phyloP scores from a whole-genome alignment of 2,329 filamentous ascomycete species.

The Xylariaceae sp. region DNA sequence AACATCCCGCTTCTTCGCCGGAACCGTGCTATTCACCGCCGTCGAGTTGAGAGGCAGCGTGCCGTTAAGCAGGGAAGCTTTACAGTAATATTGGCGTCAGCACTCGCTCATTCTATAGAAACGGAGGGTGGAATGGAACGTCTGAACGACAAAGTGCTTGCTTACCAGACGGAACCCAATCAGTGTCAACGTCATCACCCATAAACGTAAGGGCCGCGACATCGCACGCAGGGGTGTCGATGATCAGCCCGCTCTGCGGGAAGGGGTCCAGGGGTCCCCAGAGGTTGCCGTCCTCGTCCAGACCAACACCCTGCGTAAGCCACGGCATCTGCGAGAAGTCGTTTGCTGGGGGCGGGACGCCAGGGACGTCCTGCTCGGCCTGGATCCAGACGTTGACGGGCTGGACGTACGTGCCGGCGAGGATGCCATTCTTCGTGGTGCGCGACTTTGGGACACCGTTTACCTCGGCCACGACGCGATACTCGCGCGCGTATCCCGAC shows the following conservation, averaged over 20 bases:
- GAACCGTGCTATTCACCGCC: constrained; percentile 13
- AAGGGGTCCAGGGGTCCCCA: constrained; percentile 47
- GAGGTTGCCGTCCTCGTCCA: constrained; percentile 43
- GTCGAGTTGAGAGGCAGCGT: constrained; percentile 28
- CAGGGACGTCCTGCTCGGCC: constrained; percentile 45
- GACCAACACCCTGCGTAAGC: constrained; percentile 44
- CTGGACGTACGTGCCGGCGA: constrained; percentile 44
- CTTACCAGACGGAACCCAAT: constrained; percentile 33
- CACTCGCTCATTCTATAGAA: not conserved
- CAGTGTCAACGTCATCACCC: constrained; percentile 23
- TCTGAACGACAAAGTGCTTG: not conserved
- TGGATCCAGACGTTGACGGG: constrained; percentile 47
- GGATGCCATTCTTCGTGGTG: constrained; percentile 43
- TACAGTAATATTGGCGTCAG: not conserved
- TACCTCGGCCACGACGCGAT: constrained; percentile 43
- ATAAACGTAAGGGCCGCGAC: constrained; percentile 11
- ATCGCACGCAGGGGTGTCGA: constrained; percentile 33
- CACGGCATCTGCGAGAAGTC: constrained; percentile 46
- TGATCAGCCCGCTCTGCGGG: constrained; percentile 45
- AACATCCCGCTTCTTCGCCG: constrained; percentile 21
- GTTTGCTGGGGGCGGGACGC: constrained; percentile 41
- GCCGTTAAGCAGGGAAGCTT: constrained; percentile 27
- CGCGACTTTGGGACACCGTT: constrained; percentile 41
- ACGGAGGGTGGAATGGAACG: not conserved
- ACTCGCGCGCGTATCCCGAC: constrained; percentile 44